Evolutionary conservation across 1,284 basidiomycete genomes (phyloP), one percentile per base, ranked within the genome.

Genomic region (Ceratobasidium sp.): DNA sequence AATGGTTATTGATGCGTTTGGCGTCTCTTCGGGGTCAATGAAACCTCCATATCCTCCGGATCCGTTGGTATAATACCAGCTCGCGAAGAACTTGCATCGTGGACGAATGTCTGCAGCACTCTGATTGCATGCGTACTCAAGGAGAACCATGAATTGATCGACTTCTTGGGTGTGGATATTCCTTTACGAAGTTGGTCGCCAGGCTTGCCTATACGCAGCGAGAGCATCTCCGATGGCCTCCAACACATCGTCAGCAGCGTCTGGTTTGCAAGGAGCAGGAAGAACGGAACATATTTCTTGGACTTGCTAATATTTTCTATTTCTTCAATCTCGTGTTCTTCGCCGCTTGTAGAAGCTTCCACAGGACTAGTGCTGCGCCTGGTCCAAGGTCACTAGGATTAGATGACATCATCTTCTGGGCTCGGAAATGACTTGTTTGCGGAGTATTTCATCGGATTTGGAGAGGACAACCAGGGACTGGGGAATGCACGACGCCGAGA

Each of bases 271-370:
- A 32, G 41, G 23, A 3, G 28, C 16, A 70, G 67, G 67, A 70
- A 59, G 23, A 70, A 70, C n/a, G 67, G 41, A 23, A 70, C 55
- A 26, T 70, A 70, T 23, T 70, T 48, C 39, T 59, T 59, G 43
- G 67, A 59, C 32, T 41, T 12, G 46, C 30, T 36, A 8, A 64
- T 39, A 12, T 36, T 10, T 10, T 57, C 21, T 23, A 69, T 28
- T 9, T 50, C 45, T 14, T 59, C n/a, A 26, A 70, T 34, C 6
- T 48, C 67, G 45, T 59, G 3, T 2, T 48, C 55, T 55, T 32
- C 30, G 16, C 50, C 67, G 30, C 41, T 18, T 67, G n/a, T 26
- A 70, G 14, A 3, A 59, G 5, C 9, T 32, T 16, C 43, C 53
- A 45, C 1, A 70, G 41, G 1, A 70, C 67, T 3, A 36, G n/a